These are phyloP conservation scores for Pseudocercospora ulei DNA, from an alignment of 2,329 filamentous ascomycete species.

Conservation along the genomic window DNA sequence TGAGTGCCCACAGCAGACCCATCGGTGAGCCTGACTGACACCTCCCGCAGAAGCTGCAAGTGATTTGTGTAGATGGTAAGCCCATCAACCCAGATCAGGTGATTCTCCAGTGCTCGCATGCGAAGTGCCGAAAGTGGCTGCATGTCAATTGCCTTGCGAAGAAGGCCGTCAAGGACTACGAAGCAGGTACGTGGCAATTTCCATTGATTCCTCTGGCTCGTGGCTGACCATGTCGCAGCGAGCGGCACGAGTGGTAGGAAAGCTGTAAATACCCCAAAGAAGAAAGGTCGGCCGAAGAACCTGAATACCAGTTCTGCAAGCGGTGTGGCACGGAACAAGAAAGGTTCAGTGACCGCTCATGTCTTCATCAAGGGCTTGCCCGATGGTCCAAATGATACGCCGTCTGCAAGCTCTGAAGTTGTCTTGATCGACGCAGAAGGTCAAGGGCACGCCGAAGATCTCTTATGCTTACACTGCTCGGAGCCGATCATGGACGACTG, in stretches of 20 bases:
- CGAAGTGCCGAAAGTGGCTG: slow-evolving; percentile 37
- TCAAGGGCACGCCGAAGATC: slow-evolving; percentile 21
- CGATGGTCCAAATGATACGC: slow-evolving; percentile 8
- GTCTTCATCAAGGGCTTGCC: slow-evolving; percentile 27
- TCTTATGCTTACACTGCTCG: slow-evolving; percentile 30
- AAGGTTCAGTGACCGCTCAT: slow-evolving; percentile 19
- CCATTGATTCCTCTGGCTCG: not conserved
- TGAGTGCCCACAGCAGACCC: slow-evolving; percentile 24
- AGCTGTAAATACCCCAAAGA: slow-evolving; percentile 15
- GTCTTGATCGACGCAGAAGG: slow-evolving; percentile 26
- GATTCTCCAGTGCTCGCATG: slow-evolving; percentile 37
- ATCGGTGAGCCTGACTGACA: slow-evolving; percentile 1
- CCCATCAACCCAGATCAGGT: slow-evolving; percentile 39
- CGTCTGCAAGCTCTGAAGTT: slow-evolving; percentile 24
- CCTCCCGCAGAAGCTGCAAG: slow-evolving; percentile 29
- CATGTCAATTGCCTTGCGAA: slow-evolving; percentile 37
- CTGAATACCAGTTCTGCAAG: slow-evolving; percentile 11
- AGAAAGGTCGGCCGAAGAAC: slow-evolving; percentile 18
- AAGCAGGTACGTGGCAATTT: slow-evolving; percentile 14
- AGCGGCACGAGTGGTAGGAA: slow-evolving; percentile 11
- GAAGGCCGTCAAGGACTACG: slow-evolving; percentile 19
- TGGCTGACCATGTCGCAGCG: slow-evolving; percentile 15
- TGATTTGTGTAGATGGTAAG: slow-evolving; percentile 36
- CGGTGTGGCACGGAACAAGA: slow-evolving; percentile 13
- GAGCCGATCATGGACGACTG: slow-evolving; percentile 22